Conservation (phyloP, 768 basidiomycete species). For the Calocera cornea region DNA sequence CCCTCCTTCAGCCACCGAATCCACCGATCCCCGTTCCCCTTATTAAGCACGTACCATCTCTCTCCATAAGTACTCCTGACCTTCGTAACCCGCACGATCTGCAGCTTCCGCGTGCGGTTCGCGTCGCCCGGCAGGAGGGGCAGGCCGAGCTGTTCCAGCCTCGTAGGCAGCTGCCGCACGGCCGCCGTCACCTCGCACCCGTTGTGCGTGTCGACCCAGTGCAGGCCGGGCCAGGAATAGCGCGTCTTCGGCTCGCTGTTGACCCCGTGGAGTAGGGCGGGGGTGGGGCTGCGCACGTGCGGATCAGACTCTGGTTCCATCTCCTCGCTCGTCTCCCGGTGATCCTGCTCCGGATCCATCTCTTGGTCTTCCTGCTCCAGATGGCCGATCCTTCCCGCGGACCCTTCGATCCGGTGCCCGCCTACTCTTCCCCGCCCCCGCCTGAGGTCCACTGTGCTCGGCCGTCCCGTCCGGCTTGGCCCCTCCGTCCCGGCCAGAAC, state of each 20-base stretch:
- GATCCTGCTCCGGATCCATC: no score
- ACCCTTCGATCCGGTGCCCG: no score
- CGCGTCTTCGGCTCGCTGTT: background rate
- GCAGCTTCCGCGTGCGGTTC: background rate
- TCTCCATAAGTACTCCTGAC: background rate
- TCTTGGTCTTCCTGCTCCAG: no score
- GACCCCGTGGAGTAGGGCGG: no score
- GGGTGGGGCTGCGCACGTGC: no score
- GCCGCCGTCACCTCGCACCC: background rate
- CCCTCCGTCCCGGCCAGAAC: background rate
- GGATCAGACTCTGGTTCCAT: no score
- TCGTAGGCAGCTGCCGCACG: background rate
- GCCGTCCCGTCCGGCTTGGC: background rate
- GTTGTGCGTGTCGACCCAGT: background rate
- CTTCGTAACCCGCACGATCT: background rate
- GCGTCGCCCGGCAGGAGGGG: no score
- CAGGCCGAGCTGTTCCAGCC: background rate
- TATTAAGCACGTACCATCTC: background rate
- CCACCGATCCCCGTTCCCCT: background rate
- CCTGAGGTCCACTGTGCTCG: no score
- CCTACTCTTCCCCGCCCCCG: no score
- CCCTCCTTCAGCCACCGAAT: background rate
- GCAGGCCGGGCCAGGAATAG: background rate
- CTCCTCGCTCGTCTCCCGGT: no score
- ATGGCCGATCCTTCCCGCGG: no score